A percentile compares a stretch with the other conserved stretches of the same genome.
phyloP scores from a whole-genome alignment of 768 basidiomycete genomes.

The Russula abietina region DNA sequence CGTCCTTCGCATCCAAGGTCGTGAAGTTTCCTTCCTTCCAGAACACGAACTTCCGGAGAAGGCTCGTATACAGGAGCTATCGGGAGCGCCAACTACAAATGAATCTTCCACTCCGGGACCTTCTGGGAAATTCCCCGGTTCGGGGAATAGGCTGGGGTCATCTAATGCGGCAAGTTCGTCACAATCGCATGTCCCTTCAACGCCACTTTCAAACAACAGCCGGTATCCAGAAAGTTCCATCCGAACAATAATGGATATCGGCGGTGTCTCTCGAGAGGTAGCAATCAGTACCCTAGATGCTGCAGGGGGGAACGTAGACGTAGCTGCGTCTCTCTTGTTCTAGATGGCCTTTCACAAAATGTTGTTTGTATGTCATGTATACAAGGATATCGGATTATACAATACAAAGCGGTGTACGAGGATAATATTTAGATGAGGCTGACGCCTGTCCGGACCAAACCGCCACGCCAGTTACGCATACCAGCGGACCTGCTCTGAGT shows the following conservation, averaged over 20 bases:
- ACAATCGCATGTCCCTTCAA: constrained; percentile 22
- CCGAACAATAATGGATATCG: constrained; percentile 64
- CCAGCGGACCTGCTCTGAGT: constrained; percentile 75
- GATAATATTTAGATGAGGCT: constrained; percentile 55
- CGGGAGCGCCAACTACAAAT: constrained; percentile 16
- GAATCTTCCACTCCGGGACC: neutral
- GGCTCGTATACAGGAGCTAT: constrained; percentile 44
- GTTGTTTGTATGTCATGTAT: constrained; percentile 9
- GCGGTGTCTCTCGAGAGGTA: constrained; percentile 71
- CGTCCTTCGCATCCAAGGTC: constrained; percentile 85
- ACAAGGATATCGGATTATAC: constrained; percentile 28
- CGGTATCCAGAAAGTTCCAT: constrained; percentile 57
- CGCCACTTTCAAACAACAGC: constrained; percentile 10
- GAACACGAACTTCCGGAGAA: constrained; percentile 94
- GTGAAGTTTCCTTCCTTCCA: constrained; percentile 81
- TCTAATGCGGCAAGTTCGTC: constrained; percentile 35
- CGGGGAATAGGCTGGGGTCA: constrained; percentile 55
- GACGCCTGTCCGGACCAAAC: constrained; percentile 70
- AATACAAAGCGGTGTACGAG: constrained; percentile 18
- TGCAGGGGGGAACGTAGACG: constrained; percentile 79
- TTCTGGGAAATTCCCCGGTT: constrained; percentile 51
- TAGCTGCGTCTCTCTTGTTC: constrained; percentile 85
- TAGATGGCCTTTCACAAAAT: constrained; percentile 28
- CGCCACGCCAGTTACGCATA: constrained; percentile 86
- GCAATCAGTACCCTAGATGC: constrained; percentile 75